These are phyloP conservation scores for Suillus variegatus DNA, from an alignment of 768 basidiomycete genomes.

Conservation along the genomic window DNA sequence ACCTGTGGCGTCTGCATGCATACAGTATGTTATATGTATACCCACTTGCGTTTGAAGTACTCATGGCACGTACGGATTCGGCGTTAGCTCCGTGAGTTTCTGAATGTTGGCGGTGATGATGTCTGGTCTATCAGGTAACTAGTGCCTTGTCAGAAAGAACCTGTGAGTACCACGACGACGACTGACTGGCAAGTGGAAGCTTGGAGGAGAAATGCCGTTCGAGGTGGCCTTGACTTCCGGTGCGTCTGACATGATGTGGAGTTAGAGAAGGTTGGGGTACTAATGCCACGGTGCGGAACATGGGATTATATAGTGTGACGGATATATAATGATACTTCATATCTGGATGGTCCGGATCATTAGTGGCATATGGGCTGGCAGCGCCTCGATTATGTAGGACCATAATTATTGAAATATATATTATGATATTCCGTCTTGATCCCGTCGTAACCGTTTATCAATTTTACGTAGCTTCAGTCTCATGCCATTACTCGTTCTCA, in stretches of 20 bases:
- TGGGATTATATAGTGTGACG: conserved; percentile 1
- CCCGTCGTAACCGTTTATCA: too few relatives aligned
- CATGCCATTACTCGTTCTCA: too few relatives aligned
- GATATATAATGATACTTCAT: background rate
- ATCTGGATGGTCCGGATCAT: background rate
- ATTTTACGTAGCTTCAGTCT: too few relatives aligned
- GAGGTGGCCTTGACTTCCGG: conserved; percentile 28
- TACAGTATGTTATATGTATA: background rate
- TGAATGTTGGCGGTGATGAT: conserved; percentile 50
- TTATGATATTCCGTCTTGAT: too few relatives aligned
- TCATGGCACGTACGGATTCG: conserved; percentile 37
- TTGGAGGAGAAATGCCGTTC: conserved; percentile 42
- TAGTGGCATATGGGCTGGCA: background rate
- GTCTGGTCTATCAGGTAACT: conserved; percentile 52
- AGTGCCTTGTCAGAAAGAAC: background rate
- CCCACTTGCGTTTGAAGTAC: background rate
- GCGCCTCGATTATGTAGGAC: background rate
- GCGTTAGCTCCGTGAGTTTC: conserved; percentile 37
- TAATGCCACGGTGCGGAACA: background rate
- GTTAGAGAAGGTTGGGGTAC: background rate
- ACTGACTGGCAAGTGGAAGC: conserved; percentile 43
- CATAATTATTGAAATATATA: too few relatives aligned
- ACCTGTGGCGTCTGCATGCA: conserved; percentile 40
- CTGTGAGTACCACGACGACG: background rate
- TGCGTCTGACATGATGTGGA: conserved; percentile 8